A percentile compares a stretch with the other conserved stretches of the same genome.
phyloP scores from a whole-genome alignment of 306 rosid species.

The Quercus agrifolia region DNA sequence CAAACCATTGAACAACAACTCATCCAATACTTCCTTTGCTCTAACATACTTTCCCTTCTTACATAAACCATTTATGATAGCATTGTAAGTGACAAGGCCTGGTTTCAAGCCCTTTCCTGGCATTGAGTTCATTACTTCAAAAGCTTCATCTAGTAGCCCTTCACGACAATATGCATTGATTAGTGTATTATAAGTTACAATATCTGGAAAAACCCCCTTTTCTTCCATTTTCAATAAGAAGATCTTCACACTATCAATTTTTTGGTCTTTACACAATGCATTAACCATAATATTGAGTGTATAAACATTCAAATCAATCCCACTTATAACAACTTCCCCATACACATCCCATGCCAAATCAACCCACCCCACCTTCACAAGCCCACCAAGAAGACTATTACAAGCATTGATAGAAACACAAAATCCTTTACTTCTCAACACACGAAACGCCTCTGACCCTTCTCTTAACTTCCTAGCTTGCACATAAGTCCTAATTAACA shows the following conservation, averaged over 20 bases:
- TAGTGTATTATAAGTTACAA: constrained; percentile 75
- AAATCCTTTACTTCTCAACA: constrained; percentile 48
- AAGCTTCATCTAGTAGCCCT: constrained; percentile 59
- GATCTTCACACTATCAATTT: constrained; percentile 35
- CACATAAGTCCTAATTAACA: constrained; percentile 78
- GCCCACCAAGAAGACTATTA: constrained; percentile 74
- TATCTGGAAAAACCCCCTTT: constrained; percentile 56
- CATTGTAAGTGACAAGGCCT: constrained; percentile 67
- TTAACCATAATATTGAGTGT: constrained; percentile 89
- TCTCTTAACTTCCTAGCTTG: constrained; percentile 83
- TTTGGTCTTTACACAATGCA: constrained; percentile 72
- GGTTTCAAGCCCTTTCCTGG: constrained; percentile 54
- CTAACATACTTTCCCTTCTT: constrained; percentile 52
- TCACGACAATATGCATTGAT: constrained; percentile 62
- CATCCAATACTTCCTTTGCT: constrained; percentile 52
- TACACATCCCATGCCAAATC: constrained; percentile 77
- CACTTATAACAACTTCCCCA: constrained; percentile 47
- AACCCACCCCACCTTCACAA: constrained; percentile 80
- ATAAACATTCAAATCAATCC: constrained; percentile 53
- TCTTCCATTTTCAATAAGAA: constrained; percentile 62
- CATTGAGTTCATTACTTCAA: constrained; percentile 47
- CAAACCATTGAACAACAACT: constrained; percentile 61
- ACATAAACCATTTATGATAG: constrained; percentile 77
- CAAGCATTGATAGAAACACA: constrained; percentile 62
- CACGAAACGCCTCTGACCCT: constrained; percentile 63